Percentiles rank a stretch among this genome's conserved stretches.
Evolutionary conservation across 192 early-diverging fungal species (phyloP).

Genomic region (Coemansia sp.): DNA sequence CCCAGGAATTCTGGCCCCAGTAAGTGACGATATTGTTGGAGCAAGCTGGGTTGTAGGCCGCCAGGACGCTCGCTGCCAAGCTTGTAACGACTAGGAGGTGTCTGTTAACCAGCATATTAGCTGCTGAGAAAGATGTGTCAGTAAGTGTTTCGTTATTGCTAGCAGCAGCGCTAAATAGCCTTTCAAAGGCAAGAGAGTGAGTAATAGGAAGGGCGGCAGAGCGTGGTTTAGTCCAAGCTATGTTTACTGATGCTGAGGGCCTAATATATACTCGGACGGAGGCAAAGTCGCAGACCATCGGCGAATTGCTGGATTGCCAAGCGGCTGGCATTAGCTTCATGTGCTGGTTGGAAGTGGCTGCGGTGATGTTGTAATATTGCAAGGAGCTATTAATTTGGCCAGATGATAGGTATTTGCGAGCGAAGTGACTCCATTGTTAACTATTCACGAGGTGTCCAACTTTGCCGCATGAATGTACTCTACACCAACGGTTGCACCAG

Average conservation of each 20-base stretch:
- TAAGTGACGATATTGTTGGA: slow-evolving; percentile 61
- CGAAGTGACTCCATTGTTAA: not conserved
- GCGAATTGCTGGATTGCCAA: not conserved
- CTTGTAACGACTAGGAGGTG: slow-evolving; percentile 7
- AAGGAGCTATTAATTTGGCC: not conserved
- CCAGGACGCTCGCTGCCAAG: not conserved
- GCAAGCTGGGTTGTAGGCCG: slow-evolving; percentile 28
- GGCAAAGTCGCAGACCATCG: too few relatives aligned
- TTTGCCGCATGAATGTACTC: too few relatives aligned
- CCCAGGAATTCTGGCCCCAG: slow-evolving; percentile 67
- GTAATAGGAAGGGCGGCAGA: not conserved
- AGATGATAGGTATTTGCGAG: not conserved
- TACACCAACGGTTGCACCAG: too few relatives aligned
- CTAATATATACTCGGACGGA: not conserved
- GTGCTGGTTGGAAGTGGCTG: not conserved
- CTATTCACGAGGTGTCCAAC: not conserved
- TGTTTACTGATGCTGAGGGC: too few relatives aligned
- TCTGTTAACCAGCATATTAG: not conserved
- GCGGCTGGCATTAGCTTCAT: not conserved
- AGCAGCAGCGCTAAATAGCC: not conserved
- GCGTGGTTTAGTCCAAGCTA: too few relatives aligned
- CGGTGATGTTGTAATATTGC: not conserved
- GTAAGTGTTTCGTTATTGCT: not conserved
- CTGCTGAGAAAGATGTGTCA: not conserved
- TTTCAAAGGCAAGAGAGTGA: not conserved